Evolutionary conservation across 106 monocot species (phyloP).

Genomic region (Narthecium ossifragum): DNA sequence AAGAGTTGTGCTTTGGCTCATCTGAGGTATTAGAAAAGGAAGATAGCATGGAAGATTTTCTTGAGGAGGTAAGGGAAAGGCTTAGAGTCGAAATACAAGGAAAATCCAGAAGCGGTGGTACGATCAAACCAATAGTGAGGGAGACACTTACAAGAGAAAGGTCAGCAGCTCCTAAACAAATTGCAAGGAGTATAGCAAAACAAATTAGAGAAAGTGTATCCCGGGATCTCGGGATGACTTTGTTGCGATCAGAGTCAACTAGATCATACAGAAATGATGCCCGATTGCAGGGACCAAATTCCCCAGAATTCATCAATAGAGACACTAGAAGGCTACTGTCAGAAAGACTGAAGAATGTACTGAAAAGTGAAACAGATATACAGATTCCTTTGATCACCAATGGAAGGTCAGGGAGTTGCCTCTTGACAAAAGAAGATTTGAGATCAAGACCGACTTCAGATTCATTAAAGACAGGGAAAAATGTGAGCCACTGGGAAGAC

Average conservation of each 20-base stretch:
- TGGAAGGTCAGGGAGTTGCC: slow-evolving; percentile 15
- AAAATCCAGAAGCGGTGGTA: slow-evolving; percentile 22
- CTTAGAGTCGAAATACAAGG: slow-evolving; percentile 68
- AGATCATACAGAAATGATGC: slow-evolving; percentile 31
- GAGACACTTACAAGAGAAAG: slow-evolving; percentile 7
- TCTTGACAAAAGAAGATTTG: slow-evolving; percentile 15
- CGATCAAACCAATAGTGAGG: too few species aligned
- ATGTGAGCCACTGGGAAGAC: slow-evolving; percentile 27
- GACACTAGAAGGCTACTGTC: slow-evolving; percentile 43
- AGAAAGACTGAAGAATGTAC: slow-evolving; percentile 48
- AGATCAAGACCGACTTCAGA: slow-evolving; percentile 29
- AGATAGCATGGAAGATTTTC: slow-evolving; percentile 56
- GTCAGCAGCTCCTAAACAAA: slow-evolving; percentile 33
- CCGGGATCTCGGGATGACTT: slow-evolving; percentile 28
- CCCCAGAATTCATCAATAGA: slow-evolving; percentile 29
- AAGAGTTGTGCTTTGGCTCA: slow-evolving; percentile 34
- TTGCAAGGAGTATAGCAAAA: slow-evolving; percentile 41
- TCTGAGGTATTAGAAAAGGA: slow-evolving; percentile 32
- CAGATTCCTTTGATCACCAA: slow-evolving; percentile 5
- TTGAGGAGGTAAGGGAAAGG: slow-evolving; percentile 80
- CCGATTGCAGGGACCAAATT: slow-evolving; percentile 17
- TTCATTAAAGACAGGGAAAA: slow-evolving; percentile 23
- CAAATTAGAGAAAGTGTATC: slow-evolving; percentile 64
- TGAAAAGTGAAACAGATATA: slow-evolving; percentile 37
- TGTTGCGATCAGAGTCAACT: slow-evolving; percentile 50